Conservation (phyloP, 306 rosid species). For the Rosa chinensis region DNA sequence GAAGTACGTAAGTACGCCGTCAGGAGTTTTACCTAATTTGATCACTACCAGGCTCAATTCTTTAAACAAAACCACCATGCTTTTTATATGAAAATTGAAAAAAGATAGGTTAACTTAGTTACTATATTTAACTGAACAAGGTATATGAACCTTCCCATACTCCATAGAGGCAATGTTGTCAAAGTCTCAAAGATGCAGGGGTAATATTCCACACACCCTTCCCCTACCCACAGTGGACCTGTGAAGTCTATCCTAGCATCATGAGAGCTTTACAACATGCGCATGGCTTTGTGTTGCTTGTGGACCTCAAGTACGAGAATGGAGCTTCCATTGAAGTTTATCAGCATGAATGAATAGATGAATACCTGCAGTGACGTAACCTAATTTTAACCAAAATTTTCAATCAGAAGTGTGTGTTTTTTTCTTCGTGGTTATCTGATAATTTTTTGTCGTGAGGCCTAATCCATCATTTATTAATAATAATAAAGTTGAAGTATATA, state of each 20-base stretch:
- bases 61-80: background rate
- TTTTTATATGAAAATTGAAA: background rate
- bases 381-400: too few relatives aligned
- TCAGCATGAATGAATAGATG: background rate
- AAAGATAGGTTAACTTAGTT: background rate
- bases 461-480: too few relatives aligned
- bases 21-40: background rate
- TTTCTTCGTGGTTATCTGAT: too few relatives aligned
- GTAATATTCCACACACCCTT: background rate
- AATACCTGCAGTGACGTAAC: too few relatives aligned
- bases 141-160: background rate
- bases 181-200: background rate
- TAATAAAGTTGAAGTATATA: too few relatives aligned
- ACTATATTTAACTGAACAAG: background rate
- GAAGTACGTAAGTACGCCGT: background rate
- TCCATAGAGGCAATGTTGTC: background rate
- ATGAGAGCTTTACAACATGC: background rate
- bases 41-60: background rate
- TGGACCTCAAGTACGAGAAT: background rate
- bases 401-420: too few relatives aligned
- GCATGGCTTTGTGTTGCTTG: background rate
- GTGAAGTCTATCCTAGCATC: background rate
- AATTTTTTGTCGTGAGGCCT: too few relatives aligned
- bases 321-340: background rate
- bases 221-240: background rate